Evolutionary conservation across 805 yeast species (phyloP).

Genomic region (Saccharomycopsis javanensis): DNA sequence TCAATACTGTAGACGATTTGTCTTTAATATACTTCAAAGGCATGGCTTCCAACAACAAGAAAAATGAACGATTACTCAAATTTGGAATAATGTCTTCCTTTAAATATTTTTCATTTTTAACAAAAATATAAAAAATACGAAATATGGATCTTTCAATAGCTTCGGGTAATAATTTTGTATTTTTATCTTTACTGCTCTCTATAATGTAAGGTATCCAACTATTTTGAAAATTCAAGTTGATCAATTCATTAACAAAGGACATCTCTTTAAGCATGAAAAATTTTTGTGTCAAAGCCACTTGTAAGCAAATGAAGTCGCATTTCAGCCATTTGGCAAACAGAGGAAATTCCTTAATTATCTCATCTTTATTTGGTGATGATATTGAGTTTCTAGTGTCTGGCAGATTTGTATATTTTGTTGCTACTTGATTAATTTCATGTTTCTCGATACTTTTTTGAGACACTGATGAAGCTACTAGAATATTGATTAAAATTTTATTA

Average conservation of each 20-base stretch:
- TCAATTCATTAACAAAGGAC: conserved; percentile 8
- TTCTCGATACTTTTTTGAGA: too few species aligned
- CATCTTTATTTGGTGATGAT: neutral
- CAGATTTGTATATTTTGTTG: too few species aligned
- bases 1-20: neutral
- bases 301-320: conserved; percentile 15
- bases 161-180: conserved; percentile 1
- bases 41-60: conserved; percentile 10
- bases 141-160: conserved; percentile 18
- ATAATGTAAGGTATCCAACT: conserved; percentile 13
- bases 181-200: neutral
- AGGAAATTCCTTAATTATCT: neutral
- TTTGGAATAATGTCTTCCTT: neutral
- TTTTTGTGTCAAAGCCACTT: conserved; percentile 17
- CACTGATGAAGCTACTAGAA: neutral
- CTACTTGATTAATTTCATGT: too few species aligned
- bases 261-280: conserved; percentile 10
- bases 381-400: neutral
- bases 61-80: conserved; percentile 3
- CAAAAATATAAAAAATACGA: conserved; percentile 17
- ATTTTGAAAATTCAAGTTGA: conserved; percentile 7
- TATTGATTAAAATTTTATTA: conserved; percentile 7
- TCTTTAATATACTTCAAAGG: conserved; percentile 2
- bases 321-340: conserved; percentile 6
- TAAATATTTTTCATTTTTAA: conserved; percentile 5